Evolutionary conservation across 257 asterid genomes (phyloP).

Genomic region (Solanum megistacrolobum): DNA sequence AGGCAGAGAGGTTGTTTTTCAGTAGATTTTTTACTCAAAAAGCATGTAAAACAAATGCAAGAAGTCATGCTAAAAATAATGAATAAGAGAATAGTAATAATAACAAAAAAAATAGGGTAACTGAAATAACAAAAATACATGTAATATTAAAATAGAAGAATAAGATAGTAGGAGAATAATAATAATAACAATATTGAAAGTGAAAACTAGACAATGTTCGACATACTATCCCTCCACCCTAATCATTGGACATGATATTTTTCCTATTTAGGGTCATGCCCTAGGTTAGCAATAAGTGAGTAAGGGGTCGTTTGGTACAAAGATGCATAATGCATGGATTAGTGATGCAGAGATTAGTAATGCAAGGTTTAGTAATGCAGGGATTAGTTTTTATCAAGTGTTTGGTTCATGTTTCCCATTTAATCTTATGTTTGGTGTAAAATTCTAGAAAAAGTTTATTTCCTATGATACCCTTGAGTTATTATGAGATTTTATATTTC

Average conservation of each 20-base stretch:
- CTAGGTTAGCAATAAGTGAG: accelerated
- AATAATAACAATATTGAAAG: not conserved
- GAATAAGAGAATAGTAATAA: too few species aligned
- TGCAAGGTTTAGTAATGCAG: too few species aligned
- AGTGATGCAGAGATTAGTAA: too few species aligned
- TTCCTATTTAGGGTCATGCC: not conserved
- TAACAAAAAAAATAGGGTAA: too few species aligned
- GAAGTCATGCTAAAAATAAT: not conserved
- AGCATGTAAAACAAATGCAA: not conserved
- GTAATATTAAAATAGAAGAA: not conserved
- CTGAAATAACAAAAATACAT: too few species aligned
- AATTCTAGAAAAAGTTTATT: too few species aligned
- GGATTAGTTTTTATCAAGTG: too few species aligned
- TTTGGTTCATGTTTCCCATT: too few species aligned
- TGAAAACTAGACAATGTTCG: not conserved
- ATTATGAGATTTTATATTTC: too few species aligned
- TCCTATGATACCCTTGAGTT: too few species aligned
- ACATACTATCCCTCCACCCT: not conserved
- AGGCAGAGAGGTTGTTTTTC: not conserved
- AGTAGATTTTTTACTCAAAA: not conserved
- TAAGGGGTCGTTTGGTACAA: not conserved
- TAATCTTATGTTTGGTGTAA: too few species aligned
- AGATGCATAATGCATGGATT: too few species aligned
- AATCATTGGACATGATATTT: not conserved
- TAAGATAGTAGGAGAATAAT: not conserved